Evolutionary conservation across 352 stramenopile genomes (phyloP).

Genomic region (Pythium dissotocum): DNA sequence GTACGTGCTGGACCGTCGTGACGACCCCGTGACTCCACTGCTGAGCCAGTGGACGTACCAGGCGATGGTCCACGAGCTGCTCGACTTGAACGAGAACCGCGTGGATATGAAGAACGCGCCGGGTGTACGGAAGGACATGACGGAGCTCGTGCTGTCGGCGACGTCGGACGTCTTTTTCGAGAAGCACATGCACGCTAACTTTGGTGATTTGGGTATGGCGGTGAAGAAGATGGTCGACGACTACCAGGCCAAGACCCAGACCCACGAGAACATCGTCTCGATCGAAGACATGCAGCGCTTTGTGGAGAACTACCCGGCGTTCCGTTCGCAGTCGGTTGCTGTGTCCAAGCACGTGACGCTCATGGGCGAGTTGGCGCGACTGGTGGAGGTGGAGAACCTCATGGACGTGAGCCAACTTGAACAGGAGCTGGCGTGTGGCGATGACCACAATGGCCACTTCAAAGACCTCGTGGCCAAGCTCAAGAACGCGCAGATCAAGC

Average conservation of each 20-base stretch:
- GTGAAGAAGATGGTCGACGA: slow-evolving; percentile 96
- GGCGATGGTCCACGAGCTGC: slow-evolving; percentile 99
- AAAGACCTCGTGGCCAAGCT: slow-evolving; percentile 81
- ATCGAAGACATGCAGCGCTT: slow-evolving; percentile 99
- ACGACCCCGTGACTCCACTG: slow-evolving; percentile 98
- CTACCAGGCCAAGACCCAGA: slow-evolving; percentile 83
- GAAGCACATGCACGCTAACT: slow-evolving; percentile 97
- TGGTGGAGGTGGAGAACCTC: slow-evolving; percentile 95
- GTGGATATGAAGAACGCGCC: slow-evolving; percentile 95
- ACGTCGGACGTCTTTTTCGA: slow-evolving; percentile 97
- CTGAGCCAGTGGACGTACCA: slow-evolving; percentile 98
- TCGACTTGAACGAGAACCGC: slow-evolving; percentile 98
- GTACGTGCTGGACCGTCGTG: slow-evolving; percentile 97
- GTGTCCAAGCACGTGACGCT: slow-evolving; percentile 99
- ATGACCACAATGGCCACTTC: slow-evolving; percentile 84
- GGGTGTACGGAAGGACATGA: slow-evolving; percentile 95
- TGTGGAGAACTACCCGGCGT: slow-evolving; percentile 97
- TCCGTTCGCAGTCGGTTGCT: slow-evolving; percentile 94
- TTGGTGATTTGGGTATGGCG: slow-evolving; percentile 95
- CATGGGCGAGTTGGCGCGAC: slow-evolving; percentile 96
- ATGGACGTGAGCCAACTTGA: slow-evolving; percentile 99
- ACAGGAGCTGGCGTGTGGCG: slow-evolving; percentile 86
- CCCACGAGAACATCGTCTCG: slow-evolving; percentile 84
- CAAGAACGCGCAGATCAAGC: slow-evolving; percentile 87
- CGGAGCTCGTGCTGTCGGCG: slow-evolving; percentile 96